These are phyloP conservation scores for Spergularia bocconei DNA, from an alignment of 148 eudicot species.

Conservation along the genomic window DNA sequence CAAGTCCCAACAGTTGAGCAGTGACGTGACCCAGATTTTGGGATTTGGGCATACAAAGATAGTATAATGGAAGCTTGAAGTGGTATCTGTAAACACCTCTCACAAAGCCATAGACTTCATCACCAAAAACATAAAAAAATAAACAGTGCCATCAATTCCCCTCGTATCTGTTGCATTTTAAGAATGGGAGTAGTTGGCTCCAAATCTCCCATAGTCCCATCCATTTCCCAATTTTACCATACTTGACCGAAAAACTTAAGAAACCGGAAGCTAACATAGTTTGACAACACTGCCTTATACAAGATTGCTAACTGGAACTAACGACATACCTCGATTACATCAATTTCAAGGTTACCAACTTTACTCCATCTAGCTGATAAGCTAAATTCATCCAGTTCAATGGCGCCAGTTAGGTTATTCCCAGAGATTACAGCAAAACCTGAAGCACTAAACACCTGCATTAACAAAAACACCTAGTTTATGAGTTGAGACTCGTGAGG, in stretches of 20 bases:
- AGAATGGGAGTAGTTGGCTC: background rate
- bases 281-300: background rate
- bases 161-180: background rate
- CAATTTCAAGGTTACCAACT: constrained; percentile 57
- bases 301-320: background rate
- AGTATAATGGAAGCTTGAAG: background rate
- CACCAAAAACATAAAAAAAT: background rate
- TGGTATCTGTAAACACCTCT: no score
- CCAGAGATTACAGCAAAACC: constrained; percentile 60
- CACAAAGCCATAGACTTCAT: no score
- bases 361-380: constrained; percentile 78
- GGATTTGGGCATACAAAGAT: background rate
- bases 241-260: background rate
- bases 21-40: background rate
- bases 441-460: constrained; percentile 59
- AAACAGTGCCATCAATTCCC: background rate
- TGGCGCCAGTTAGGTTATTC: constrained; percentile 57
- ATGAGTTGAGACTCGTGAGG: background rate
- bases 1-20: background rate
- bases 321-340: constrained; percentile 54
- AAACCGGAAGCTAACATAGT: background rate
- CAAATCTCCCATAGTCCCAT: background rate
- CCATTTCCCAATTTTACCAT: background rate
- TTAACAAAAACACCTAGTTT: background rate
- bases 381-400: constrained; percentile 48